Evolutionary conservation across 2,329 filamentous ascomycete species (phyloP).

Genomic region (Ophiocordyceps sinensis): DNA sequence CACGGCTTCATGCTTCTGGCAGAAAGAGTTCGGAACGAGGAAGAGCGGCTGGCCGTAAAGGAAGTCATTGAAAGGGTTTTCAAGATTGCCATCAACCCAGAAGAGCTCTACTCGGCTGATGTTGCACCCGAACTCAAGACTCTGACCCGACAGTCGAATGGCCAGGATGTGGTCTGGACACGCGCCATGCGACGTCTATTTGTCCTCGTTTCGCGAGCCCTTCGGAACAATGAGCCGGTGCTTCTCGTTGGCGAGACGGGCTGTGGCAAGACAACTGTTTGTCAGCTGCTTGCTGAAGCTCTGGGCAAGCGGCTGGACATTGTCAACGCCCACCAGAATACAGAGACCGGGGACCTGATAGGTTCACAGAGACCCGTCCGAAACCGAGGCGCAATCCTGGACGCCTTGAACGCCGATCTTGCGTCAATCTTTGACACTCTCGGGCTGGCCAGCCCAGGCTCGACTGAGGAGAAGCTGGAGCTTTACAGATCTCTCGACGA

Average conservation of each 20-base stretch:
- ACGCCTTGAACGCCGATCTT: slow-evolving; percentile 50
- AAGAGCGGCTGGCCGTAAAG: slow-evolving; percentile 76
- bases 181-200: slow-evolving; percentile 86
- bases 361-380: slow-evolving; percentile 85
- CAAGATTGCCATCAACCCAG: slow-evolving; percentile 67
- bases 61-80: slow-evolving; percentile 80
- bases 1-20: slow-evolving; percentile 96
- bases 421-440: slow-evolving; percentile 26
- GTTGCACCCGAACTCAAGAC: slow-evolving; percentile 40
- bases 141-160: slow-evolving; percentile 30
- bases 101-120: slow-evolving; percentile 53
- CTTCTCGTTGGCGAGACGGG: slow-evolving; percentile 92
- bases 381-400: slow-evolving; percentile 62
- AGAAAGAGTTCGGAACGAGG: slow-evolving; percentile 82
- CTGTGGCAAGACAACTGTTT: slow-evolving; percentile 94
- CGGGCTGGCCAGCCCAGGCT: slow-evolving; percentile 22
- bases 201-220: slow-evolving; percentile 71
- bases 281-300: slow-evolving; percentile 78
- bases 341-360: slow-evolving; percentile 93
- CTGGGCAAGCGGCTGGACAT: slow-evolving; percentile 65
- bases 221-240: slow-evolving; percentile 85
- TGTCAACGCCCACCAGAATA: slow-evolving; percentile 96
- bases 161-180: slow-evolving; percentile 77
- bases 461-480: slow-evolving; percentile 40
- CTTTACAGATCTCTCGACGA: slow-evolving; percentile 36